A percentile compares a stretch with the other conserved stretches of the same genome.
These are phyloP conservation scores for Trichoderma simmonsii DNA, from an alignment of 2,329 filamentous ascomycete genomes.

Conservation along the genomic window DNA sequence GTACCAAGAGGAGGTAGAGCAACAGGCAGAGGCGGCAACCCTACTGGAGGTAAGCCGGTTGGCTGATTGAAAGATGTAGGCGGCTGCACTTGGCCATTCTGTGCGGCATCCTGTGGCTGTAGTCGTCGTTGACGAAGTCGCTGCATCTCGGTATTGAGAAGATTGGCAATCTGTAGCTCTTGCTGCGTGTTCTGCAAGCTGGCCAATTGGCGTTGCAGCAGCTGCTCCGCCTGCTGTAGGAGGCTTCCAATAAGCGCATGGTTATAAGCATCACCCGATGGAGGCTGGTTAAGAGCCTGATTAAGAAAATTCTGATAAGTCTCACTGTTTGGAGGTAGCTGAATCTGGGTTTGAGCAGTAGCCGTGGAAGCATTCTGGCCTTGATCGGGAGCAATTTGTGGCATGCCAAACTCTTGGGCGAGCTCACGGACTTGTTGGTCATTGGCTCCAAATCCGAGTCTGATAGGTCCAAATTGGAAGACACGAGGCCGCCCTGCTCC, in stretches of 20 bases:
- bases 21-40: not conserved
- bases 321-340: not conserved
- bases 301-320: not conserved
- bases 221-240: slow-evolving; percentile 63
- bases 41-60: slow-evolving; percentile 15
- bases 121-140: slow-evolving; percentile 57
- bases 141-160: slow-evolving; percentile 64
- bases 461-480: slow-evolving; percentile 70
- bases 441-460: slow-evolving; percentile 73
- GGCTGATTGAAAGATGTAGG: slow-evolving; percentile 17
- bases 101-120: slow-evolving; percentile 30
- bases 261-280: slow-evolving; percentile 33
- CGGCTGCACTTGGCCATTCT: slow-evolving; percentile 22
- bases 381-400: slow-evolving; percentile 29
- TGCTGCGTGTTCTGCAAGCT: slow-evolving; percentile 61
- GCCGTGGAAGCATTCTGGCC: slow-evolving; percentile 21
- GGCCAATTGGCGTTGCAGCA: slow-evolving; percentile 65
- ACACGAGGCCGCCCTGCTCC: slow-evolving; percentile 47
- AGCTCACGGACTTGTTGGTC: slow-evolving; percentile 64
- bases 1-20: not conserved
- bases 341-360: slow-evolving; percentile 17
- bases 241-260: slow-evolving; percentile 52
- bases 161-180: slow-evolving; percentile 65
- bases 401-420: slow-evolving; percentile 58
- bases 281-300: slow-evolving; percentile 20